Percentiles rank a stretch among this genome's conserved stretches.
Conservation (phyloP, 179 eudicot genomes). For the Silene noctiflora region DNA sequence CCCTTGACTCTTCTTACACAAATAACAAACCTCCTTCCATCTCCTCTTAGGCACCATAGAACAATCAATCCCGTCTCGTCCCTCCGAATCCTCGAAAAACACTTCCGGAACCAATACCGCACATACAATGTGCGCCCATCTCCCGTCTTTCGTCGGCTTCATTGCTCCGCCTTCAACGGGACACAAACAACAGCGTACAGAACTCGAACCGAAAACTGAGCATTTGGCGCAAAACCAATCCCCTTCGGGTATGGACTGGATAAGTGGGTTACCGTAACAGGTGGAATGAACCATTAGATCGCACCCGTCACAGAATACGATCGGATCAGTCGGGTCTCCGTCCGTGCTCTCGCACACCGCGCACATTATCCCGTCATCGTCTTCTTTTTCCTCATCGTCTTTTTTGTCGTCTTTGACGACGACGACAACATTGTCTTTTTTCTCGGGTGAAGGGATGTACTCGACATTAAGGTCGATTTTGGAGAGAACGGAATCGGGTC, state of each 20-base stretch:
- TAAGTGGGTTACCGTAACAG: conserved; percentile 75
- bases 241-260: conserved; percentile 64
- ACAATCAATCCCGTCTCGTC: conserved; percentile 72
- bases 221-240: conserved; percentile 89
- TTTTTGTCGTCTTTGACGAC: background rate
- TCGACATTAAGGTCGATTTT: conserved; percentile 59
- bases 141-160: conserved; percentile 57
- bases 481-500: conserved; percentile 15
- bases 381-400: conserved; percentile 22
- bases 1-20: conserved; percentile 51
- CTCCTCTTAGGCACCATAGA: conserved; percentile 52
- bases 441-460: conserved; percentile 33
- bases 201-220: conserved; percentile 1
- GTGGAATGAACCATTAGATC: conserved; percentile 80
- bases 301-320: conserved; percentile 92
- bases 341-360: conserved; percentile 80
- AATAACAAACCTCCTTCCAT: conserved; percentile 54
- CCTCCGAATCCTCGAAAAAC: conserved; percentile 65
- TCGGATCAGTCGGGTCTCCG: conserved; percentile 80
- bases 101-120: conserved; percentile 82
- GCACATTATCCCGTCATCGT: conserved; percentile 77
- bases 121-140: conserved; percentile 82
- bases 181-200: conserved; percentile 58
- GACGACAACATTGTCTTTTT: background rate
- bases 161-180: conserved; percentile 61